Evolutionary conservation across 352 stramenopile species (phyloP).

Genomic region (Phytopythium oedochilum): DNA sequence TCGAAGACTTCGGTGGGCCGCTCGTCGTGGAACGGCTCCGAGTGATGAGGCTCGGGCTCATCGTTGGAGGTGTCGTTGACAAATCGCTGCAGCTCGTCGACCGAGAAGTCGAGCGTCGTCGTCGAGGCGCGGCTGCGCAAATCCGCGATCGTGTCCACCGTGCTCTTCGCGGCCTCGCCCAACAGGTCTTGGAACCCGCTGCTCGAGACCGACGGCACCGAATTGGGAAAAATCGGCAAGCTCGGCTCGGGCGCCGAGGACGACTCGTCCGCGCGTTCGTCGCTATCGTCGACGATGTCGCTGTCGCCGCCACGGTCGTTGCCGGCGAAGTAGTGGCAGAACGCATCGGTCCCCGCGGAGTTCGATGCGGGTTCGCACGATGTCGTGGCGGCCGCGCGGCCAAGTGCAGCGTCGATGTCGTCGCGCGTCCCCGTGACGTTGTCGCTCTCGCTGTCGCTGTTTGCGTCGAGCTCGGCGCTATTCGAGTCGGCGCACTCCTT

Average conservation of each 20-base stretch:
- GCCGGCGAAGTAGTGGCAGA: too few species aligned
- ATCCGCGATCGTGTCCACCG: background rate
- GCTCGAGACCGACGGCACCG: background rate
- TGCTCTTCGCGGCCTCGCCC: background rate
- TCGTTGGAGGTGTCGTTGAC: background rate
- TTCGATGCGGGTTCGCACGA: too few species aligned
- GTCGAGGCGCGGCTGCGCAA: background rate
- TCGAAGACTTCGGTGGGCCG: conserved; percentile 7
- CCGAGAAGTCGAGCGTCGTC: background rate
- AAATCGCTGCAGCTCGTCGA: background rate
- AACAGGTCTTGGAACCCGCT: background rate
- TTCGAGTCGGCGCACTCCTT: background rate
- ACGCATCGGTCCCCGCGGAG: too few species aligned
- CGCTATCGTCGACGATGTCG: background rate
- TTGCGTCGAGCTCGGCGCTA: background rate
- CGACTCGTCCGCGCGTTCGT: background rate
- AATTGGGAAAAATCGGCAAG: background rate
- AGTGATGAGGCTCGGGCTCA: background rate
- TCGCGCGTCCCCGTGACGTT: background rate
- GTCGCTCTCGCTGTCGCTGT: background rate
- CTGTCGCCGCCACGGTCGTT: background rate
- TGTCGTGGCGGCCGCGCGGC: background rate
- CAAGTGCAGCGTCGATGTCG: background rate
- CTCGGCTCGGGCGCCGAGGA: background rate
- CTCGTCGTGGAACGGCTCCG: background rate